Evolutionary conservation across 176 grass and related monocot genomes (phyloP).

Genomic region (Avena atlantica): DNA sequence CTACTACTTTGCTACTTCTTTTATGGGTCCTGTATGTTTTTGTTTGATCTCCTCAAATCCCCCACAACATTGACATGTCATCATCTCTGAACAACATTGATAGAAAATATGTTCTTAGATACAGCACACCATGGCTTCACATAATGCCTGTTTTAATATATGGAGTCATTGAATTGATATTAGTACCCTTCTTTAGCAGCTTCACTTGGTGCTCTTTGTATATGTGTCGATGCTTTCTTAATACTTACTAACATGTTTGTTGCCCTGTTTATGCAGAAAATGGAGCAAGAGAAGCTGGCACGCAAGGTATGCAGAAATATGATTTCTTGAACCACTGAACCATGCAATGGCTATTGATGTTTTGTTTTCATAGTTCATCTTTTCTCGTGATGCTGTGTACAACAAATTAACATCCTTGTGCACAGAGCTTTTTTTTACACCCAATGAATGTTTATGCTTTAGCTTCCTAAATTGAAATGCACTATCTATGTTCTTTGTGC

Average conservation of each 20-base stretch:
- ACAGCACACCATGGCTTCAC: too few relatives aligned
- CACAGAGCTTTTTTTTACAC: background rate
- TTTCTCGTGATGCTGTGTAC: too few relatives aligned
- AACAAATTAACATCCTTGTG: too few relatives aligned
- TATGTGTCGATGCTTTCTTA: background rate
- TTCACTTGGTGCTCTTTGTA: background rate
- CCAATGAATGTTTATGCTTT: background rate
- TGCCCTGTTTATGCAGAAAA: slow-evolving; percentile 56
- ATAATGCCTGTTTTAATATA: background rate
- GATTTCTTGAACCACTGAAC: background rate
- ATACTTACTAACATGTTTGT: background rate
- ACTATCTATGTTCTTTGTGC: background rate
- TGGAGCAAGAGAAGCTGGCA: slow-evolving; percentile 74
- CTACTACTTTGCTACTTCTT: background rate
- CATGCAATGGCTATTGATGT: background rate
- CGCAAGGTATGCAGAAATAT: slow-evolving; percentile 52
- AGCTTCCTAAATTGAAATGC: background rate
- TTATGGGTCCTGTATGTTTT: too few relatives aligned
- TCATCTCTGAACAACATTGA: too few relatives aligned
- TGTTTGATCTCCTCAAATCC: too few relatives aligned
- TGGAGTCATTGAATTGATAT: background rate
- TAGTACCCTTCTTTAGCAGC: background rate
- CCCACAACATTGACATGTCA: too few relatives aligned
- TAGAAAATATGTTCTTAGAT: too few relatives aligned
- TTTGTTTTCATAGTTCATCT: background rate